These are phyloP conservation scores for Penicillium chermesinum DNA, from an alignment of 495 filamentous ascomycete species.

Conservation along the genomic window DNA sequence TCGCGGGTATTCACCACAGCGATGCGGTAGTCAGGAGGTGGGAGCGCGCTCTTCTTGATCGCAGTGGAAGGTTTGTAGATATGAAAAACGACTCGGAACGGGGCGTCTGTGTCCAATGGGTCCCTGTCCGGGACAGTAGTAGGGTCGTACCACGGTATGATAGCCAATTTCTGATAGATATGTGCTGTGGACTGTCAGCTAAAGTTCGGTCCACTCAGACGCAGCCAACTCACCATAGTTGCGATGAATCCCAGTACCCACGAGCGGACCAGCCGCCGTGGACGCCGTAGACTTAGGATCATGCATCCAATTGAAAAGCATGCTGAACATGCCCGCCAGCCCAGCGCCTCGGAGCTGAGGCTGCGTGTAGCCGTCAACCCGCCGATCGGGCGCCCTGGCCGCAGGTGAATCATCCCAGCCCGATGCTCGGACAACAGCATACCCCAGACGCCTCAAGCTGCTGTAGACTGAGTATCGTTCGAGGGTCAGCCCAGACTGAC, in stretches of 20 bases:
- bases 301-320: constrained; percentile 33
- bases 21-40: constrained; percentile 74
- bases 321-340: constrained; percentile 28
- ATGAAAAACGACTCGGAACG: constrained; percentile 68
- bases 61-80: constrained; percentile 70
- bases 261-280: constrained; percentile 58
- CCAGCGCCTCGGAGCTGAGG: constrained; percentile 23
- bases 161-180: constrained; percentile 68
- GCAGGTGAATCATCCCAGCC: constrained; percentile 39
- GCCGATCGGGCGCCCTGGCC: constrained; percentile 3
- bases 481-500: constrained; percentile 58
- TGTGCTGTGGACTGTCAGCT: constrained; percentile 34
- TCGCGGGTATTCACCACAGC: constrained; percentile 70
- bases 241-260: constrained; percentile 72
- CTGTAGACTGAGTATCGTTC: constrained; percentile 85
- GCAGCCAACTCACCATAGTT: constrained; percentile 49
- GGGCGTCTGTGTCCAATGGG: constrained; percentile 27
- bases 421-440: constrained; percentile 67
- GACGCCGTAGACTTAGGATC: constrained; percentile 23
- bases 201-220: neutral
- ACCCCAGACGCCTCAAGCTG: constrained; percentile 77
- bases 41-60: constrained; percentile 71
- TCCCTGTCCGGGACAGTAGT: constrained; percentile 11
- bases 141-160: constrained; percentile 76
- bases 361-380: constrained; percentile 3